Evolutionary conservation across 2,329 filamentous ascomycete species (phyloP), one percentile per base, ranked within the genome.

Genomic region (Alternaria arborescens): DNA sequence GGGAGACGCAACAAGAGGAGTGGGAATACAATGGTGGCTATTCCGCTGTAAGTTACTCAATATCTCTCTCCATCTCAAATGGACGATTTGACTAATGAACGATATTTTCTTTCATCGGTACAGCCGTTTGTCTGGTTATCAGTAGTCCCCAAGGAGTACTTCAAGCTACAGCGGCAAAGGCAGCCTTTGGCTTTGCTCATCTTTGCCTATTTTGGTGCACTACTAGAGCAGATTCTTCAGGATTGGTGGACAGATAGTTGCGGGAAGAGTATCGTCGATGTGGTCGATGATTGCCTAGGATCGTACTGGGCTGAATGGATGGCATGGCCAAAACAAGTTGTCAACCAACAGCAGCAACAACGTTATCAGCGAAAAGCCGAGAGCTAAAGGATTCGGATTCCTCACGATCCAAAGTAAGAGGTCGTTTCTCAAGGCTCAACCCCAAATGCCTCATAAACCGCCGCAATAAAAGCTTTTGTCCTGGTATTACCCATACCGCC

Each of bases 181-280:
- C 64, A 71, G 51, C 62, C 62, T 5, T n/a, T 52, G 8, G 62
- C 69, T 41, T 55, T 71, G 34, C 36, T 70, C 14, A 38, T 71
- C 11, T 71, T 71, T 43, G 68, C 66, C 4, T 55, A 55, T n/a
- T 71, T 65, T 42, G 66, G 68, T 2, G 61, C 65, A 10, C 12
- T 65, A 26, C 24, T 67, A 11, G 61, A 67, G 16, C 20, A 36
- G 3, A 22, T 68, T 22, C 50, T 66, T 6, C 10, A 47, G 16
- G 61, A 58, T 38, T 72, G 68, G 69, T 72, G 68, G 67, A 62
- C 61, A 40, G 64, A 71, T 36, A 66, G 68, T 8, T 72, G 68
- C 14, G 68, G 68, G 1, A 62, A 61, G 32, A 68, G 62, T 32
- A 69, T 70, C 7, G 66, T 70, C 2, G 55, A 34, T 3, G 62